Conservation (phyloP, 257 asterid species). For the Leonotis leonurus region DNA sequence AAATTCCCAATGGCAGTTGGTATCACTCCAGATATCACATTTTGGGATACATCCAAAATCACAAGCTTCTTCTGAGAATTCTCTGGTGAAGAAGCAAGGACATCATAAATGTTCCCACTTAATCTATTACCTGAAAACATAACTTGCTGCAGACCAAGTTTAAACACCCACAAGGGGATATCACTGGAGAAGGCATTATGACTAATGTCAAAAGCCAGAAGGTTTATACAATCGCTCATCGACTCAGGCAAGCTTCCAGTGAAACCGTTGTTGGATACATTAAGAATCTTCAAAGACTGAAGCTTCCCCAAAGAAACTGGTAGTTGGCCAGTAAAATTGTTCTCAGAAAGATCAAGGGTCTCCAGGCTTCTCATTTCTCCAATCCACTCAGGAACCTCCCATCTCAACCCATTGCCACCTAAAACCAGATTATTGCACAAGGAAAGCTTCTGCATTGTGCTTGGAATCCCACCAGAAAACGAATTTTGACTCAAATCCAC, state of each 20-base stretch:
- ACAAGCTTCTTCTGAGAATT: slow-evolving; percentile 40
- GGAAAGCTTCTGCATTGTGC: slow-evolving; percentile 60
- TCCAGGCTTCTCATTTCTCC: slow-evolving; percentile 70
- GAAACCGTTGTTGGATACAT: slow-evolving; percentile 49
- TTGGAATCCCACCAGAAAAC: slow-evolving; percentile 58
- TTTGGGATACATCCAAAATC: slow-evolving; percentile 52
- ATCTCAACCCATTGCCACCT: slow-evolving; percentile 40
- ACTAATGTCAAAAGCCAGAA: slow-evolving; percentile 50
- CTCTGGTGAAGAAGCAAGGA: slow-evolving; percentile 37
- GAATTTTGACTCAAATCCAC: slow-evolving; percentile 62
- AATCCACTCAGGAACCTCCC: slow-evolving; percentile 62
- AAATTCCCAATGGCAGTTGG: slow-evolving; percentile 49
- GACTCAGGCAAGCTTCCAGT: slow-evolving; percentile 59
- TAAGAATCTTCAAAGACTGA: slow-evolving; percentile 50
- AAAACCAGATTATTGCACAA: slow-evolving; percentile 43
- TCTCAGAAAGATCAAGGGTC: slow-evolving; percentile 58
- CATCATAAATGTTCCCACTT: slow-evolving; percentile 39
- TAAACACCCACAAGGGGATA: slow-evolving; percentile 53
- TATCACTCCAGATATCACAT: slow-evolving; percentile 42
- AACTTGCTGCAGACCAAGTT: slow-evolving; percentile 51
- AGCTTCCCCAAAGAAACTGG: slow-evolving; percentile 57
- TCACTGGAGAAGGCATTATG: slow-evolving; percentile 51
- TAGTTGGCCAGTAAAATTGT: slow-evolving; percentile 49
- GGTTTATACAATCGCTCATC: slow-evolving; percentile 44
- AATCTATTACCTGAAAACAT: slow-evolving; percentile 48